Evolutionary conservation across 2,329 filamentous ascomycete genomes (phyloP).

Genomic region (Neofusicoccum umdonicola): DNA sequence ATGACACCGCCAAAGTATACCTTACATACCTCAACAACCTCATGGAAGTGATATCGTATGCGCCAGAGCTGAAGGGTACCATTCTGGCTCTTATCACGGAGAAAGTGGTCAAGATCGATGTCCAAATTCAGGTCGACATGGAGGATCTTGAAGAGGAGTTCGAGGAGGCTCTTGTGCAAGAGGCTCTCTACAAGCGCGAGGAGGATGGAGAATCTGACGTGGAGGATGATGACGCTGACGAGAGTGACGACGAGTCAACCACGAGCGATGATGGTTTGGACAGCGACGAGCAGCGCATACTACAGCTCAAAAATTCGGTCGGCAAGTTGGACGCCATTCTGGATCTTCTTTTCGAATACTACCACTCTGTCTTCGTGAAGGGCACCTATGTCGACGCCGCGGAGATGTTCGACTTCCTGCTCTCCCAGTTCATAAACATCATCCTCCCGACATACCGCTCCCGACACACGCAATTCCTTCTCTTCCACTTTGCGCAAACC

Average conservation of each 20-base stretch:
- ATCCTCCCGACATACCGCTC: slow-evolving; percentile 90
- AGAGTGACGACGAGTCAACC: slow-evolving; percentile 69
- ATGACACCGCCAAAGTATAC: slow-evolving; percentile 75
- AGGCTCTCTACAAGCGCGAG: slow-evolving; percentile 35
- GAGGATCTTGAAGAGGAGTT: slow-evolving; percentile 90
- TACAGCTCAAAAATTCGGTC: slow-evolving; percentile 75
- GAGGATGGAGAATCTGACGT: slow-evolving; percentile 48
- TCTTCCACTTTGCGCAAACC: slow-evolving; percentile 91
- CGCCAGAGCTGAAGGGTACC: slow-evolving; percentile 73
- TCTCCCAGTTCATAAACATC: slow-evolving; percentile 81
- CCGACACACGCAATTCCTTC: slow-evolving; percentile 88
- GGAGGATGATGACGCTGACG: slow-evolving; percentile 48
- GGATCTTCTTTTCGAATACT: slow-evolving; percentile 82
- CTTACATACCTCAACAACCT: slow-evolving; percentile 87
- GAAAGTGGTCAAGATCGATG: slow-evolving; percentile 87
- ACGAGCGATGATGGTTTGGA: slow-evolving; percentile 62
- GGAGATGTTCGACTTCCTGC: slow-evolving; percentile 72
- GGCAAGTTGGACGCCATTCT: slow-evolving; percentile 90
- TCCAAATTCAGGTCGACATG: slow-evolving; percentile 89
- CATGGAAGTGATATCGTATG: slow-evolving; percentile 72
- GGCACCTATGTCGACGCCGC: slow-evolving; percentile 65
- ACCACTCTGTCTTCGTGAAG: slow-evolving; percentile 68
- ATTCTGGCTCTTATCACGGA: slow-evolving; percentile 81
- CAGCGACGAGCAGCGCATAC: slow-evolving; percentile 60
- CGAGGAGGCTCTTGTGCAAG: slow-evolving; percentile 68